phyloP scores from a whole-genome alignment of 495 filamentous ascomycete species.

The Hamigera avellanea region DNA sequence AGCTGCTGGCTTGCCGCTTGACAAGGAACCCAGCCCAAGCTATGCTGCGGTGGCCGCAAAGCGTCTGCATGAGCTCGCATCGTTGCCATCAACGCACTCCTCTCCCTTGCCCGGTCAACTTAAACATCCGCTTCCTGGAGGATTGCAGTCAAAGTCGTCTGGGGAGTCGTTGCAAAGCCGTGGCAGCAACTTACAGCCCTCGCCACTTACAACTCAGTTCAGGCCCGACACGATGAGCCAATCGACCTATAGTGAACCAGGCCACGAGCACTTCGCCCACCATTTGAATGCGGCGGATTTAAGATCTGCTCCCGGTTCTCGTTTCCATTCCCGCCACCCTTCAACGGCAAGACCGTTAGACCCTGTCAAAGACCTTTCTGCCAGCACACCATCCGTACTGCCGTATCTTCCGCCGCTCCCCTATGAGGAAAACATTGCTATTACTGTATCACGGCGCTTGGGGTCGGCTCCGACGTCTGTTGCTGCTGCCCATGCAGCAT shows the following conservation, averaged over 20 bases:
- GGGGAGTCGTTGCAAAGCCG: slow-evolving; percentile 21
- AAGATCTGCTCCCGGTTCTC: slow-evolving; percentile 14
- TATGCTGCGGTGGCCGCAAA: no score
- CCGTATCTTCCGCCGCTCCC: slow-evolving; percentile 14
- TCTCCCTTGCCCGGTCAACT: slow-evolving; percentile 4
- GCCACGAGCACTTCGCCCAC: slow-evolving; percentile 9
- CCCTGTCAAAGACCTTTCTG: slow-evolving; percentile 16
- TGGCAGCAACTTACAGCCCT: slow-evolving; percentile 16
- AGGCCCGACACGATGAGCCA: slow-evolving; percentile 13
- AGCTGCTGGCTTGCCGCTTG: slow-evolving; percentile 5
- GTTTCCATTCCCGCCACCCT: slow-evolving; percentile 15
- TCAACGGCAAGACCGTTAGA: slow-evolving; percentile 10
- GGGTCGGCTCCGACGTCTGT: slow-evolving; percentile 3
- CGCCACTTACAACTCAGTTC: slow-evolving; percentile 25
- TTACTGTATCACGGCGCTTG: slow-evolving; percentile 9
- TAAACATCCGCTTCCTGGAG: slow-evolving; percentile 6
- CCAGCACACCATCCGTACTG: slow-evolving; percentile 17
- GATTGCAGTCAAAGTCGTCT: slow-evolving; percentile 22
- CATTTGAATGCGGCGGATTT: slow-evolving; percentile 12
- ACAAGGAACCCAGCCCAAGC: no score
- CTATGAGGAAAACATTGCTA: slow-evolving; percentile 20
- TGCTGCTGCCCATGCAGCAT: slow-evolving; percentile 1
- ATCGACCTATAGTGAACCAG: slow-evolving; percentile 30
- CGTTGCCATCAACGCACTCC: slow-evolving; percentile 10
- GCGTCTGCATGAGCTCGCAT: no score